Conservation (phyloP, 202 grass and related monocot genomes). For the Setaria italica region DNA sequence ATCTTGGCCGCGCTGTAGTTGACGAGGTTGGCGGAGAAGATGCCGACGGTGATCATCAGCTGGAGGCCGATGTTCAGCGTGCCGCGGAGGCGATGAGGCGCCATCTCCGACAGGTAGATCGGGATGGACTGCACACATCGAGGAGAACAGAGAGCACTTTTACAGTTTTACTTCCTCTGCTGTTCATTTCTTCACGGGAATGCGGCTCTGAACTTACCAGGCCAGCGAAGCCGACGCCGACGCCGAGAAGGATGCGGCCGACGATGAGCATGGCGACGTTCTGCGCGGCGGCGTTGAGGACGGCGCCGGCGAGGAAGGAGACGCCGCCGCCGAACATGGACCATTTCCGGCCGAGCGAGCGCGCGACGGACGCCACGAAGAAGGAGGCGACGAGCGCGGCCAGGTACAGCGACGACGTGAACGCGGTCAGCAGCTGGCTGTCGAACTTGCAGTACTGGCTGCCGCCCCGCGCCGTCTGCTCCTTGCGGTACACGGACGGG, state of each 20-base stretch:
- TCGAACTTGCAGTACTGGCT: constrained; percentile 74
- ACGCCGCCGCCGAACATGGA: constrained; percentile 58
- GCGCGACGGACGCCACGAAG: constrained; percentile 45
- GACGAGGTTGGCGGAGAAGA: constrained; percentile 50
- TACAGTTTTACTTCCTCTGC: background rate
- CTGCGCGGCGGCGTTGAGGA: constrained; percentile 45
- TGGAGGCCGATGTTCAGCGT: constrained; percentile 57
- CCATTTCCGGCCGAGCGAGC: constrained; percentile 47
- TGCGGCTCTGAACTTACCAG: constrained; percentile 12
- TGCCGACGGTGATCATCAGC: constrained; percentile 57
- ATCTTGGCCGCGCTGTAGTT: constrained; percentile 49
- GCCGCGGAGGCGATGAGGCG: constrained; percentile 37
- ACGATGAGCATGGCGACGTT: constrained; percentile 56
- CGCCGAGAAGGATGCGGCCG: constrained; percentile 57
- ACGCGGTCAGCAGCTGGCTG: constrained; percentile 68
- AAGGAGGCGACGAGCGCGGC: constrained; percentile 62
- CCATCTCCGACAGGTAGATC: constrained; percentile 59
- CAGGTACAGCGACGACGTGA: constrained; percentile 76
- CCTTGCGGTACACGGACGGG: constrained; percentile 51
- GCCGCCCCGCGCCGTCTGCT: constrained; percentile 31
- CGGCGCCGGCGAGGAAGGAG: constrained; percentile 51
- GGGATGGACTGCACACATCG: constrained; percentile 23
- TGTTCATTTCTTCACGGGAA: background rate
- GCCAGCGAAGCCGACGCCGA: constrained; percentile 56
- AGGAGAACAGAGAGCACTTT: background rate